Percentiles rank a stretch among this genome's conserved stretches.
These are phyloP conservation scores for Plasmodiophora brassicae DNA, from an alignment of 208 protist genomes.

Conservation along the genomic window DNA sequence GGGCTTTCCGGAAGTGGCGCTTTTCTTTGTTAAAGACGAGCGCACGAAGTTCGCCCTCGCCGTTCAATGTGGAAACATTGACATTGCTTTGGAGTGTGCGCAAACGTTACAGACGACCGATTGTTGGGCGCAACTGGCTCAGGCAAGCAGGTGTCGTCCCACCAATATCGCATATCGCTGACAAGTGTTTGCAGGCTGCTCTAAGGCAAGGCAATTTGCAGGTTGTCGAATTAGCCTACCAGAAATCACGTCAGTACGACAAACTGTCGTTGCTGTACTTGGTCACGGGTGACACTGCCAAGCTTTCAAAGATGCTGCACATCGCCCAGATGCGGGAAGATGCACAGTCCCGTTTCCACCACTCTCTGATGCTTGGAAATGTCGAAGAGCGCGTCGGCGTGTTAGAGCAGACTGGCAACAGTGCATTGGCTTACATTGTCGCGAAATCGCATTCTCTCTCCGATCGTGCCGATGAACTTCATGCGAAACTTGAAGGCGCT, in stretches of 20 bases:
- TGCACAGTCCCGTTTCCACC: neutral
- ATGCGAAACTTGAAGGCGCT: neutral
- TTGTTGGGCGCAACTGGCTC: constrained; percentile 19
- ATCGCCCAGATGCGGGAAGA: neutral
- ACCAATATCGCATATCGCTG: too few species aligned
- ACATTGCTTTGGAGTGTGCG: constrained; percentile 77
- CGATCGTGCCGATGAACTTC: neutral
- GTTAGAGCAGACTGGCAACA: neutral
- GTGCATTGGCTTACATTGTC: neutral
- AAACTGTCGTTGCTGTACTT: constrained; percentile 12
- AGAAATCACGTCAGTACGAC: neutral
- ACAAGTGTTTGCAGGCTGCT: too few species aligned
- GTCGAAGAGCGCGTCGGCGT: neutral
- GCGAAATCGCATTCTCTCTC: neutral
- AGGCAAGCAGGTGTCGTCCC: too few species aligned
- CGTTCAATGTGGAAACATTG: constrained; percentile 93
- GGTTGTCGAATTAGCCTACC: neutral
- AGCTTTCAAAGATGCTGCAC: constrained; percentile 27
- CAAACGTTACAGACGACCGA: constrained; percentile 35
- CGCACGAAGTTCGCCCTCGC: constrained; percentile 92
- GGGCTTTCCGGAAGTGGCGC: constrained; percentile 83
- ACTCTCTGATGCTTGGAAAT: neutral
- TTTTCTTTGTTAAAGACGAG: constrained; percentile 95
- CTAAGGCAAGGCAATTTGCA: neutral
- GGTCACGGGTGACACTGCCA: neutral